A percentile compares a stretch with the other conserved stretches of the same genome.
These are phyloP conservation scores for Spizellomyces sp. DNA, from an alignment of 192 early-diverging fungal species.

Conservation along the genomic window DNA sequence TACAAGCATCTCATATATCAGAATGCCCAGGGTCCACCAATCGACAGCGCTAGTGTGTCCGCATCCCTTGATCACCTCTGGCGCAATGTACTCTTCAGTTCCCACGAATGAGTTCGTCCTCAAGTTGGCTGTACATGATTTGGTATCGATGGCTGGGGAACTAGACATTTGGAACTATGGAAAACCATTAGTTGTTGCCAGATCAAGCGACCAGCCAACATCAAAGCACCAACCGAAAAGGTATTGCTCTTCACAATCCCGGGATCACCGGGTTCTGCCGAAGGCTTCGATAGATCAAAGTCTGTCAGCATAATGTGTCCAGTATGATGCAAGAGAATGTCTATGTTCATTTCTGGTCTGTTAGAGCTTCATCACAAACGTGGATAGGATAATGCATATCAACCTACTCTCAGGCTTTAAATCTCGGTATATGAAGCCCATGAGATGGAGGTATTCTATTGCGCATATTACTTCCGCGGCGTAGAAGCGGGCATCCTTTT, in stretches of 20 bases:
- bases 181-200: neutral
- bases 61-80: conserved; percentile 94
- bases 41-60: conserved; percentile 93
- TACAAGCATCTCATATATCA: conserved; percentile 97
- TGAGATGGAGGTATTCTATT: conserved; percentile 93
- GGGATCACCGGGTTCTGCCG: conserved; percentile 73
- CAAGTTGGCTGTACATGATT: conserved; percentile 79
- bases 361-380: neutral
- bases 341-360: neutral
- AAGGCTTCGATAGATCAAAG: conserved; percentile 98
- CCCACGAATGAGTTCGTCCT: conserved; percentile 98
- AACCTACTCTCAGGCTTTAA: conserved; percentile 94
- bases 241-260: conserved; percentile 52
- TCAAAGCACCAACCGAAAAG: conserved; percentile 32
- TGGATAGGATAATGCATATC: neutral
- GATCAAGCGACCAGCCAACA: neutral
- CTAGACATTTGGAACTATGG: conserved; percentile 1
- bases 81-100: conserved; percentile 99
- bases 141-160: conserved; percentile 72
- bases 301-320: conserved; percentile 99
- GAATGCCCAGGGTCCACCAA: conserved; percentile 98
- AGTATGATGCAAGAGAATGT: conserved; percentile 88
- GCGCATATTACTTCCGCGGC: conserved; percentile 95
- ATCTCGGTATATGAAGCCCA: conserved; percentile 97
- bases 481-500: conserved; percentile 94